Conservation (phyloP, 2,329 filamentous ascomycete genomes). For the Penicillium concentricum region DNA sequence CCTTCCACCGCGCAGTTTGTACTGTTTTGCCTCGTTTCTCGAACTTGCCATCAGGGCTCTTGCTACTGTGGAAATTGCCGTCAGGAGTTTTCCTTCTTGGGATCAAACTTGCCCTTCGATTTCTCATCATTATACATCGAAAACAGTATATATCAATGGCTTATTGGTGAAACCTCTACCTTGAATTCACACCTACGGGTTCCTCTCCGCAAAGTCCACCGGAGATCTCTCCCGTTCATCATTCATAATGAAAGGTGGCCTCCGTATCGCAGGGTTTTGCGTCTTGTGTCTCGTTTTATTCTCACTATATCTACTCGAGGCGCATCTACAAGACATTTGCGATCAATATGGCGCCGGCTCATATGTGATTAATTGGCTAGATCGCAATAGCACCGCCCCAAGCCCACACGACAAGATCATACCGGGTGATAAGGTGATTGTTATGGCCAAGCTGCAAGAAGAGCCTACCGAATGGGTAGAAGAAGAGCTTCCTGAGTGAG, state of each 20-base stretch:
- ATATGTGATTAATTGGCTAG: slow-evolving; percentile 35
- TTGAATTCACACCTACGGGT: slow-evolving; percentile 8
- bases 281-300: slow-evolving; percentile 24
- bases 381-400: slow-evolving; percentile 14
- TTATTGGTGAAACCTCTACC: neutral
- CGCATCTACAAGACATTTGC: slow-evolving; percentile 34
- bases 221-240: slow-evolving; percentile 7
- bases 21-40: neutral
- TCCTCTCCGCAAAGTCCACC: neutral
- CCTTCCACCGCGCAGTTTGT: neutral
- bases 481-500: slow-evolving; percentile 47
- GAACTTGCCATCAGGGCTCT: neutral
- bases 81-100: neutral
- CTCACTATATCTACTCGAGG: slow-evolving; percentile 32
- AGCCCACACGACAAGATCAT: slow-evolving; percentile 7
- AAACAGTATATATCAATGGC: slow-evolving; percentile 10
- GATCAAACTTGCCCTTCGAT: neutral
- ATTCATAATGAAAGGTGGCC: slow-evolving; percentile 33
- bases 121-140: neutral
- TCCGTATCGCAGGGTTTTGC: slow-evolving; percentile 28
- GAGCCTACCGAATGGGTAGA: slow-evolving; percentile 49
- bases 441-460: slow-evolving; percentile 46
- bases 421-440: slow-evolving; percentile 40
- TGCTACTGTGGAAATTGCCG: neutral
- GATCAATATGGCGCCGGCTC: slow-evolving; percentile 38